Conservation (phyloP, 805 yeast species). For the Saccharomycopsis capsularis region DNA sequence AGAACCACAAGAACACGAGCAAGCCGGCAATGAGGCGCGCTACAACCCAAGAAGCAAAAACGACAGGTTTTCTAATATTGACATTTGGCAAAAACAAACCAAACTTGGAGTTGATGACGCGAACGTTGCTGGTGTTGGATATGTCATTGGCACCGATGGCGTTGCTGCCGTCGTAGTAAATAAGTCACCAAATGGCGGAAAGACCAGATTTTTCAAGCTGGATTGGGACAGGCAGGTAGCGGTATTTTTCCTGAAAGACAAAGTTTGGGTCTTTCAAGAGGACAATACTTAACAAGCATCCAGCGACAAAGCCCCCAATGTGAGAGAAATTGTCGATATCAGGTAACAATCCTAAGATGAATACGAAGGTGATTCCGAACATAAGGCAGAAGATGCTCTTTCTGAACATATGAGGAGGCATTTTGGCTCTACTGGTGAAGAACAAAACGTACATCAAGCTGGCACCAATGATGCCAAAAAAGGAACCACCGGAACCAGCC, state of each 20-base stretch:
- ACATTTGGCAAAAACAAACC: constrained; percentile 23
- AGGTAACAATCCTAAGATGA: constrained; percentile 61
- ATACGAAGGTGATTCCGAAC: constrained; percentile 50
- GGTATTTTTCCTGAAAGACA: constrained; percentile 24
- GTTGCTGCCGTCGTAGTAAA: constrained; percentile 20
- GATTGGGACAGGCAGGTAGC: constrained; percentile 21
- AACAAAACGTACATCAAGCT: constrained; percentile 48
- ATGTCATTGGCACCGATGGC: not conserved
- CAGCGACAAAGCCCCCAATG: constrained; percentile 67
- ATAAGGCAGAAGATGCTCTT: constrained; percentile 41
- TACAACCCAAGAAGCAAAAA: constrained; percentile 47
- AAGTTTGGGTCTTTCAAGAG: constrained; percentile 52
- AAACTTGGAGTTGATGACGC: constrained; percentile 22
- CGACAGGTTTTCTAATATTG: constrained; percentile 29
- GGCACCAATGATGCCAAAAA: constrained; percentile 62
- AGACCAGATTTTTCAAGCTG: constrained; percentile 21
- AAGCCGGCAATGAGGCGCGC: constrained; percentile 41
- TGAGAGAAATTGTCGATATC: constrained; percentile 72
- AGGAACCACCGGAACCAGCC: constrained; percentile 65
- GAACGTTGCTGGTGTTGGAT: constrained; percentile 24
- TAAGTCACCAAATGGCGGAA: constrained; percentile 21
- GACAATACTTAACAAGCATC: constrained; percentile 42
- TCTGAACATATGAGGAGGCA: constrained; percentile 40
- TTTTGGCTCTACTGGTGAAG: constrained; percentile 43
- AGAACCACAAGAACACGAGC: constrained; percentile 44